These are phyloP conservation scores for Mycena metata DNA, from an alignment of 768 basidiomycete species.

Conservation along the genomic window DNA sequence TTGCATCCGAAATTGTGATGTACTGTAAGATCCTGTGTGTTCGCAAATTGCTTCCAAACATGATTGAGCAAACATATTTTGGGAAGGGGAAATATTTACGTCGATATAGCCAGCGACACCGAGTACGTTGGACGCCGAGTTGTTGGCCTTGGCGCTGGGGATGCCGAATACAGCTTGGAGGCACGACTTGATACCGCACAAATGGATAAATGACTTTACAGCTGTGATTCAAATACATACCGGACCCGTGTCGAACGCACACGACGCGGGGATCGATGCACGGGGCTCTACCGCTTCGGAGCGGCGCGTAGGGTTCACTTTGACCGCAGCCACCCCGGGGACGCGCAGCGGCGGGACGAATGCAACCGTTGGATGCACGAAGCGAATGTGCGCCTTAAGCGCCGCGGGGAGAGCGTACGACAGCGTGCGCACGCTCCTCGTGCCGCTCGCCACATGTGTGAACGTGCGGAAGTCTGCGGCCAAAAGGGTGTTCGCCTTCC, in stretches of 20 bases:
- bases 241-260: slow-evolving; percentile 6
- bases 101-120: slow-evolving; percentile 48
- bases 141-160: slow-evolving; percentile 8
- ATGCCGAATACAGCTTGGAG: slow-evolving; percentile 19
- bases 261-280: slow-evolving; percentile 7
- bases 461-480: slow-evolving; percentile 55
- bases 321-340: not conserved
- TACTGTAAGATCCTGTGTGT: slow-evolving; percentile 8
- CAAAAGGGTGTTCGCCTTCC: slow-evolving; percentile 61
- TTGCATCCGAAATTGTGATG: not conserved
- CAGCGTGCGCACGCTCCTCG: slow-evolving; percentile 58
- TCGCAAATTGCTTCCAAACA: slow-evolving; percentile 25
- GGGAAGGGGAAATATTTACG: slow-evolving; percentile 10
- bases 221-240: not conserved
- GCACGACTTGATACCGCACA: slow-evolving; percentile 10
- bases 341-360: slow-evolving; percentile 23
- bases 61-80: slow-evolving; percentile 29
- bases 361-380: slow-evolving; percentile 56
- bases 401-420: slow-evolving; percentile 62
- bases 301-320: not conserved
- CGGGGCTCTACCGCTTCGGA: not conserved
- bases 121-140: slow-evolving; percentile 42
- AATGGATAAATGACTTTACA: not conserved
- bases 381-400: slow-evolving; percentile 57
- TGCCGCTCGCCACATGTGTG: slow-evolving; percentile 52